Evolutionary conservation across 1,139 yeast genomes (phyloP).

Genomic region (Magnusiomyces fungicola): DNA sequence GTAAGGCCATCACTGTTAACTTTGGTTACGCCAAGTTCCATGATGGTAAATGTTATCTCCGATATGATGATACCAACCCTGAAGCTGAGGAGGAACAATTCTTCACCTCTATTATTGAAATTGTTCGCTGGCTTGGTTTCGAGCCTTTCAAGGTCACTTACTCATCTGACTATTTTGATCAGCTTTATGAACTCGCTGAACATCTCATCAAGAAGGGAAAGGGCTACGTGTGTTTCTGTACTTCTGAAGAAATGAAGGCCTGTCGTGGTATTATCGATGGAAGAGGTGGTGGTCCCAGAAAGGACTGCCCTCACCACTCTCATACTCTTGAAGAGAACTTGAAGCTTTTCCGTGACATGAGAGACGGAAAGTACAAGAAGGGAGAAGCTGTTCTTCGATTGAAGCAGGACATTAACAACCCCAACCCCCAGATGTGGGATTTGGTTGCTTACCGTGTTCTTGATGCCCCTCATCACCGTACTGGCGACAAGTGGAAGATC

Average conservation of each 20-base stretch:
- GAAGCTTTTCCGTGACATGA: conserved; percentile 79
- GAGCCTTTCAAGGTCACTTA: conserved; percentile 89
- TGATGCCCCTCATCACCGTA: conserved; percentile 88
- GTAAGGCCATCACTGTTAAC: conserved; percentile 95
- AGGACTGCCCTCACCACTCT: conserved; percentile 69
- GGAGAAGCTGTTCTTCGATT: conserved; percentile 94
- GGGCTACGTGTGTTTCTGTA: conserved; percentile 92
- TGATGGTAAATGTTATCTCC: conserved; percentile 79
- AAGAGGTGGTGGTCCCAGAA: conserved; percentile 85
- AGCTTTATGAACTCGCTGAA: conserved; percentile 82
- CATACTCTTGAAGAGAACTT: conserved; percentile 68
- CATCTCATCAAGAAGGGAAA: conserved; percentile 56
- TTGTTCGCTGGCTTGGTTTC: conserved; percentile 91
- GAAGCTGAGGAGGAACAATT: conserved; percentile 95
- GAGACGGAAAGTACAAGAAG: conserved; percentile 76
- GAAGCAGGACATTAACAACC: conserved; percentile 83
- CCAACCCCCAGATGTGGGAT: conserved; percentile 99
- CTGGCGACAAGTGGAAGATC: conserved; percentile 94
- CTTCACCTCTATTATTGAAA: conserved; percentile 73
- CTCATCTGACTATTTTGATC: conserved; percentile 91
- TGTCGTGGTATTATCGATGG: conserved; percentile 93
- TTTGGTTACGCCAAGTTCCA: conserved; percentile 88
- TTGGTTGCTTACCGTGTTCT: conserved; percentile 95
- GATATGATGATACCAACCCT: conserved; percentile 97
- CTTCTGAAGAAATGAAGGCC: conserved; percentile 82